Percentiles rank a stretch among this genome's conserved stretches.
These are phyloP conservation scores for Neurospora cerealis DNA, from an alignment of 495 filamentous ascomycete species.

Conservation along the genomic window DNA sequence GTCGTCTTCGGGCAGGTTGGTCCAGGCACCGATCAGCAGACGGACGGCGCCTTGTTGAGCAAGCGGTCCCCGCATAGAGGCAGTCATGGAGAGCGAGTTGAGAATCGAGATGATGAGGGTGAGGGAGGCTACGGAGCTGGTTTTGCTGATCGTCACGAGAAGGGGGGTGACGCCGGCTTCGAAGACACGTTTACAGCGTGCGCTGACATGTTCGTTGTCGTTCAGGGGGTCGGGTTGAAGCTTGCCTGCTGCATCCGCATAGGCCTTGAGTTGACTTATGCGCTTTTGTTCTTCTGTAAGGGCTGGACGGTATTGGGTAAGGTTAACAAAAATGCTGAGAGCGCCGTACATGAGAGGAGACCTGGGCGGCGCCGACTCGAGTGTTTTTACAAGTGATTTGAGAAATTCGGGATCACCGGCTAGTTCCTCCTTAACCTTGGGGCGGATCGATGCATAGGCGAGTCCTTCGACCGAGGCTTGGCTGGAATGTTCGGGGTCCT, in stretches of 20 bases:
- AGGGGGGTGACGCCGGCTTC: slow-evolving; percentile 64
- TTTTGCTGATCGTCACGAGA: slow-evolving; percentile 60
- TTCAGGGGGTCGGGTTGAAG: slow-evolving; percentile 57
- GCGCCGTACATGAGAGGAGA: slow-evolving; percentile 74
- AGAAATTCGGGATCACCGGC: slow-evolving; percentile 56
- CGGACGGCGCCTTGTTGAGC: slow-evolving; percentile 89
- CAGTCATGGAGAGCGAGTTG: slow-evolving; percentile 59
- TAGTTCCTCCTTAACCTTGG: slow-evolving; percentile 72
- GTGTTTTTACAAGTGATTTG: slow-evolving; percentile 49
- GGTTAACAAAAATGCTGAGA: slow-evolving; percentile 70
- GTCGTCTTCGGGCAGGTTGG: slow-evolving; percentile 45
- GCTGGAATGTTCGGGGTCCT: slow-evolving; percentile 42
- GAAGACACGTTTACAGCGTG: slow-evolving; percentile 67
- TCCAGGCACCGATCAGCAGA: slow-evolving; percentile 60
- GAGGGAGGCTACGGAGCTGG: slow-evolving; percentile 53
- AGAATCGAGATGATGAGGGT: slow-evolving; percentile 65
- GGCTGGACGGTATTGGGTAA: slow-evolving; percentile 71
- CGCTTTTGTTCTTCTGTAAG: slow-evolving; percentile 86
- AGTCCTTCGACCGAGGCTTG: slow-evolving; percentile 81
- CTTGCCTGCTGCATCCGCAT: slow-evolving; percentile 70
- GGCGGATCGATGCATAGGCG: slow-evolving; percentile 77
- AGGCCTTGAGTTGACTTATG: slow-evolving; percentile 81
- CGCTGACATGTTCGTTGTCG: slow-evolving; percentile 61
- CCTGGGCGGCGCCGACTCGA: slow-evolving; percentile 50
- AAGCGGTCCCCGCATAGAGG: slow-evolving; percentile 62